Conservation (phyloP, 2,329 filamentous ascomycete species). For the Myriosclerotinia scirpicola region DNA sequence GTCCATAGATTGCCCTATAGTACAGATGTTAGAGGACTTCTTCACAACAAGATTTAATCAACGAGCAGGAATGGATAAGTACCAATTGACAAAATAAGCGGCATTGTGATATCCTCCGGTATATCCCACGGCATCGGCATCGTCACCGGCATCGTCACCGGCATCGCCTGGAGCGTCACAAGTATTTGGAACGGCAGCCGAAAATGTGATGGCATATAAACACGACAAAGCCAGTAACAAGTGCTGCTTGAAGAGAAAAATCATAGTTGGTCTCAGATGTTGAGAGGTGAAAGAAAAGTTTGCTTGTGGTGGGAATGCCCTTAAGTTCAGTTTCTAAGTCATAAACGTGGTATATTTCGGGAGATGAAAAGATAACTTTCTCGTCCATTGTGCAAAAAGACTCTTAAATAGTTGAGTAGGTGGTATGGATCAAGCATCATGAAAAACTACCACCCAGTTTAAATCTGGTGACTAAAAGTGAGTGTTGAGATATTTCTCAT, state of each 20-base stretch:
- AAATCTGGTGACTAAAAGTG: no score
- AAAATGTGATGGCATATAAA: neutral
- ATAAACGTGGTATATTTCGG: no score
- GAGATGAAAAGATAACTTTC: no score
- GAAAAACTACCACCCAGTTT: no score
- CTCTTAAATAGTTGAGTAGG: no score
- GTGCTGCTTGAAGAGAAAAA: neutral
- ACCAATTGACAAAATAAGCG: neutral
- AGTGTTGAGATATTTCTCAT: no score
- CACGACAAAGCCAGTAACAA: neutral
- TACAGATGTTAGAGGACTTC: neutral
- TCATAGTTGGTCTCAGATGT: neutral
- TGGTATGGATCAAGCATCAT: no score
- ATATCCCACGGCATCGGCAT: neutral
- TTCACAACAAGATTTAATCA: neutral
- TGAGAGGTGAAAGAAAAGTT: neutral
- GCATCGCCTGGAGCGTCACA: no score
- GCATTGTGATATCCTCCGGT: neutral
- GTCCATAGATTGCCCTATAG: neutral
- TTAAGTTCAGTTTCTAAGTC: neutral
- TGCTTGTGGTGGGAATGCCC: neutral
- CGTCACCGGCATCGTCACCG: neutral
- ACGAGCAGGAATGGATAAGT: neutral
- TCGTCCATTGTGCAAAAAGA: no score
- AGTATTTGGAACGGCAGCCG: no score